phyloP scores from a whole-genome alignment of 2,329 filamentous ascomycete genomes.

The Sporothrix brunneoviolacea region DNA sequence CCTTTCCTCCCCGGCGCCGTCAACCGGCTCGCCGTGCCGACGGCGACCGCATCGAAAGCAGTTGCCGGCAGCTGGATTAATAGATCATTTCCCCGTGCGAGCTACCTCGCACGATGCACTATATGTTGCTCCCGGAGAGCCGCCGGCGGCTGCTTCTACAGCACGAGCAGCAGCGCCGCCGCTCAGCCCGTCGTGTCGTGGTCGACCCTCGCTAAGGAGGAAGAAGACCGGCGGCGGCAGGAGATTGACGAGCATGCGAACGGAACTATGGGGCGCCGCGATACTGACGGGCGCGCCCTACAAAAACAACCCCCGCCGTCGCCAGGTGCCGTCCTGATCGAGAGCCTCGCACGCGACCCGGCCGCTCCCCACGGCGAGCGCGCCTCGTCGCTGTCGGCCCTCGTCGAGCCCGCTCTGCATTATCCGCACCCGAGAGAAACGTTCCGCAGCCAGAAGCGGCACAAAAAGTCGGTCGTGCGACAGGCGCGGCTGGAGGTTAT shows the following conservation, averaged over 20 bases:
- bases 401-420: slow-evolving; percentile 22
- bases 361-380: slow-evolving; percentile 12
- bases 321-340: slow-evolving; percentile 18
- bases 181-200: slow-evolving; percentile 6
- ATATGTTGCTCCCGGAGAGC: background rate
- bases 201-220: slow-evolving; percentile 3
- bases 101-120: background rate
- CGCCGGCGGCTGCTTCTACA: background rate
- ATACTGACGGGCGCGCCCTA: no score
- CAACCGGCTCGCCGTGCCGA: background rate
- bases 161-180: background rate
- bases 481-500: slow-evolving; percentile 33
- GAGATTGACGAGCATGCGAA: background rate
- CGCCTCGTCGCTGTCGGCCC: slow-evolving; percentile 20
- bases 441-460: slow-evolving; percentile 17
- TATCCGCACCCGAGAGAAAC: slow-evolving; percentile 21
- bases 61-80: background rate
- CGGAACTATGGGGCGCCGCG: no score
- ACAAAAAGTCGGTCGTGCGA: slow-evolving; percentile 24
- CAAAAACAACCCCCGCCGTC: slow-evolving; percentile 1
- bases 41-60: background rate
- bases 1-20: background rate
- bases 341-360: slow-evolving; percentile 21
- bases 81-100: no score
- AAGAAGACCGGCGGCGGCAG: background rate